Evolutionary conservation across 2,329 filamentous ascomycete species (phyloP).

Genomic region (Colletotrichum orchidophilum): DNA sequence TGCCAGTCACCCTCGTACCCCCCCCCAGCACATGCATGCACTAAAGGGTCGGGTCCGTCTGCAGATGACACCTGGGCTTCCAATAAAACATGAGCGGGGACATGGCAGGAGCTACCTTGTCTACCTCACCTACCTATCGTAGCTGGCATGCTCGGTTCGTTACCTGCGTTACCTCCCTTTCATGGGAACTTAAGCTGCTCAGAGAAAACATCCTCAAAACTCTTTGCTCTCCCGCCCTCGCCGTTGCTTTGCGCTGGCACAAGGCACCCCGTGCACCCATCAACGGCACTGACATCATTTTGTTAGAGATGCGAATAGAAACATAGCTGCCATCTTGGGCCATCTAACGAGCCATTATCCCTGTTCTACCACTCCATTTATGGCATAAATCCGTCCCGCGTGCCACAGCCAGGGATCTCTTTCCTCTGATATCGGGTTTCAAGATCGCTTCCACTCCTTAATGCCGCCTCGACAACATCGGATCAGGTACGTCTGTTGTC

Average conservation of each 20-base stretch:
- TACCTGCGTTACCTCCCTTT: slow-evolving; percentile 20
- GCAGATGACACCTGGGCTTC: slow-evolving; percentile 32
- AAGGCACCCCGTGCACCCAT: slow-evolving; percentile 12
- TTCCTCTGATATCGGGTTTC: slow-evolving; percentile 33
- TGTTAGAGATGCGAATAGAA: slow-evolving; percentile 29
- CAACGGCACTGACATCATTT: slow-evolving; percentile 9
- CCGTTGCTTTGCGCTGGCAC: slow-evolving; percentile 4
- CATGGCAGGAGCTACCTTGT: slow-evolving; percentile 16
- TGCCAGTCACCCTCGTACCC: slow-evolving; percentile 16
- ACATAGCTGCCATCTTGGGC: slow-evolving; percentile 31
- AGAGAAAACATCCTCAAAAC: slow-evolving; percentile 5
- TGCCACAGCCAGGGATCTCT: slow-evolving; percentile 27
- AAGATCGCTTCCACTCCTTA: slow-evolving; percentile 26
- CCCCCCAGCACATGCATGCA: slow-evolving; percentile 30
- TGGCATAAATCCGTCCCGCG: slow-evolving; percentile 30
- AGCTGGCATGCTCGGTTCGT: not conserved
- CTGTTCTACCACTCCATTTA: slow-evolving; percentile 27
- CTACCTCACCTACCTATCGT: not conserved
- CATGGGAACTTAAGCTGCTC: slow-evolving; percentile 7
- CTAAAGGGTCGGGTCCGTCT: slow-evolving; percentile 32
- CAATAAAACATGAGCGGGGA: slow-evolving; percentile 29
- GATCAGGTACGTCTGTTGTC: slow-evolving; percentile 4
- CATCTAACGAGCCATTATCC: slow-evolving; percentile 23
- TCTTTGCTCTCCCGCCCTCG: not conserved
- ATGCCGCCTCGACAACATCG: slow-evolving; percentile 24